Evolutionary conservation across 108 stramenopile species (phyloP), one percentile per base, ranked within the genome.

Genomic region (Conticribra guillardii): DNA sequence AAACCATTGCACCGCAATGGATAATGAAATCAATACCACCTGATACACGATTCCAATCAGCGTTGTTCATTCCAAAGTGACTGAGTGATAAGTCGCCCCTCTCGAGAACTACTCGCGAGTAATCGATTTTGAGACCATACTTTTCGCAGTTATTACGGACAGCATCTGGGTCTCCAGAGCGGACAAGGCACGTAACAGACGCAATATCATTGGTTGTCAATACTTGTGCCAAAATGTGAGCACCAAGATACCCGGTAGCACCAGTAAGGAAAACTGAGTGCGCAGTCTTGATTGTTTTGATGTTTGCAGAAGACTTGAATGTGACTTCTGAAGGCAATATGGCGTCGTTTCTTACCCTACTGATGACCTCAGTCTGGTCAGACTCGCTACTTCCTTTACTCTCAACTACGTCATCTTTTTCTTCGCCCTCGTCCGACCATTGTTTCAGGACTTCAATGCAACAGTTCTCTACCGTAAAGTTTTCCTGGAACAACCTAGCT

Each of bases 1-100:
- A 89, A 27, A 92, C 91, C 66, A 85, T 67, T 0, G 91, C 91
- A 28, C 85, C 91, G 61, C 85, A 88, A 60, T 92, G 91, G 60
- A 92, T 86, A 66, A 92, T 83, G 48, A 83, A 76, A 66, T 92
- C 91, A 9, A 88, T 73, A 23, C 82, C 82, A 15, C 80, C 79
- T 3, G 83, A 81, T 30, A 92, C 62, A 23, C 69, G 81, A 50
- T 83, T 82, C 73, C 85, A 92, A 64, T 83, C 84, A 5, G 45
- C 26, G 47, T 74, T 45, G 29, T 74, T 59, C 55, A 92, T 80
- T 23, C 91, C 91, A 31, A 89, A 69, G 37, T 86, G 78, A 11
- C 77, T 84, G 37, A 66, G 63, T 54, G 84, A 84, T 32, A 88
- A 21, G 55, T 92, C 88, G 17, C 88, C 91, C 18, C 68, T 74